Evolutionary conservation across 306 rosid species (phyloP), one percentile per base, ranked within the genome.

Genomic region (Hylodesmum podocarpum): DNA sequence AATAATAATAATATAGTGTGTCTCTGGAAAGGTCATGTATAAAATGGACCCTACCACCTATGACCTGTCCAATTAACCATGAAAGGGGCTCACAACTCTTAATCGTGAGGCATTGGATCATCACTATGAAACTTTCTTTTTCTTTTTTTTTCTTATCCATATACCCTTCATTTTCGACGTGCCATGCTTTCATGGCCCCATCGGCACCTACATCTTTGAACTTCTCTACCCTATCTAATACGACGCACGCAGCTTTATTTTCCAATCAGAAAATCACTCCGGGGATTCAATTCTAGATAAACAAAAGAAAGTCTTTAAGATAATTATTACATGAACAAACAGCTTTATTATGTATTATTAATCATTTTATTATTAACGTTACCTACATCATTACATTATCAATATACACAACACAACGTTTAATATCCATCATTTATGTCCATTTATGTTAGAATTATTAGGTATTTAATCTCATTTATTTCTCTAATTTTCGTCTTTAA

Each of bases 191-290:
- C 74, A 47, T 53, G 12, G 46, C 28, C 40, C 68, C 37, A 39
- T 58, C 75, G 57, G 37, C 63, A 65, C 85, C 85, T 70, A 73
- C 83, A 15, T 39, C 43, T 78, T 85, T 85, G 83, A 81, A 69
- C 70, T 76, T 71, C 53, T 12, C 1, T 55, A 14, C 28, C 68
- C 72, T 24, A 18, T 36, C 77, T 47, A 34, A 55, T 66, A 7
- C 58, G 73, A 66, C 12, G 68, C 49, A 36, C 15, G 6, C 58
- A 51, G 13, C 57, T 16, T 69, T 2, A 0, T 55, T 44, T 57
- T 3, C 49, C 73, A 43, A 43, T 36, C 24, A 18, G 37, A 62
- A 40, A 39, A 27, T 46, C 71, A 34, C 61, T 37, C 62, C 69
- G 11, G 2, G n/a, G 4, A 19, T 64, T 24, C 1, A 12, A 9